These are phyloP conservation scores for Plantago elongata DNA, from an alignment of 257 asterid genomes.

Conservation along the genomic window DNA sequence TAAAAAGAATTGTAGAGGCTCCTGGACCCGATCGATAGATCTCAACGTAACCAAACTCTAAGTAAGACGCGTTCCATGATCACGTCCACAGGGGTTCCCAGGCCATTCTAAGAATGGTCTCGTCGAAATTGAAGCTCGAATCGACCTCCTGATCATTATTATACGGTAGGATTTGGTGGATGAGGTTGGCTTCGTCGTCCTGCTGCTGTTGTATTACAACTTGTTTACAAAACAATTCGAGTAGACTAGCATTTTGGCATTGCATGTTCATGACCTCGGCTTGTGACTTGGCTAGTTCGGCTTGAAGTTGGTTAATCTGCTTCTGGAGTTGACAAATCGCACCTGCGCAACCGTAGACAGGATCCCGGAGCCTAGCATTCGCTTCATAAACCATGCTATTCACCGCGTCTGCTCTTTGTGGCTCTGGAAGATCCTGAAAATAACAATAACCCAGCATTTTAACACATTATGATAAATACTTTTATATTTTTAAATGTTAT, in stretches of 20 bases:
- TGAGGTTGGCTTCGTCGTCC: constrained; percentile 6
- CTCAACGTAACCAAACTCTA: too few species aligned
- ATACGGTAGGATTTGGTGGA: not conserved
- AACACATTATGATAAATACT: too few species aligned
- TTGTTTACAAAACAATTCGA: constrained; percentile 30
- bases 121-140: constrained; percentile 34
- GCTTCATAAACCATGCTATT: constrained; percentile 60
- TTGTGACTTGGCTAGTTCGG: constrained; percentile 42
- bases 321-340: constrained; percentile 46
- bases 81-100: constrained; percentile 57
- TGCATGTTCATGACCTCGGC: constrained; percentile 43
- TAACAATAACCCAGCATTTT: not conserved
- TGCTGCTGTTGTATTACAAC: constrained; percentile 11
- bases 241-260: constrained; percentile 38
- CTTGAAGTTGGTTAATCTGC: constrained; percentile 45
- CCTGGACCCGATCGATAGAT: not conserved
- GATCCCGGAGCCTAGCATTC: constrained; percentile 48
- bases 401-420: constrained; percentile 49
- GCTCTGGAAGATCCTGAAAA: constrained; percentile 39
- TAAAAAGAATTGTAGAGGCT: too few species aligned
- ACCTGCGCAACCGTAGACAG: constrained; percentile 49
- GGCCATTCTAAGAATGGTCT: constrained; percentile 30
- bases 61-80: not conserved
- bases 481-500: too few species aligned
- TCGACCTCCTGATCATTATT: constrained; percentile 20